phyloP scores from a whole-genome alignment of 805 yeast species.

The Lachancea kluyveri region DNA sequence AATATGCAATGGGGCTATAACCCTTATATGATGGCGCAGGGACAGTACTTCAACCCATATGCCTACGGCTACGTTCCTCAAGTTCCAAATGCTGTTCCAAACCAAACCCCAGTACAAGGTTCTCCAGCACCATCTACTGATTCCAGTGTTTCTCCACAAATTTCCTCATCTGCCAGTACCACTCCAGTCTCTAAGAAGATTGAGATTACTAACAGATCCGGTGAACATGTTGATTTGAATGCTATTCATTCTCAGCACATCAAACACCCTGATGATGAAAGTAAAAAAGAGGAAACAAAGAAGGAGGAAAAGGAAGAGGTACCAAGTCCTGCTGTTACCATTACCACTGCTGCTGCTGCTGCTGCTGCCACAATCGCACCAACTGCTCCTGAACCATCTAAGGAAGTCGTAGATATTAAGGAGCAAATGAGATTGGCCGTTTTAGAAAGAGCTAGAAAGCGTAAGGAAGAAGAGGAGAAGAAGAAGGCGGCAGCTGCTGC shows the following conservation, averaged over 20 bases:
- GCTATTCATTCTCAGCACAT: constrained; percentile 19
- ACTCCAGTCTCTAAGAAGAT: constrained; percentile 21
- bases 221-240: constrained; percentile 26
- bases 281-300: too few relatives aligned
- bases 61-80: constrained; percentile 9
- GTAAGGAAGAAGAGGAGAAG: constrained; percentile 26
- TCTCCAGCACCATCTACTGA: constrained; percentile 7
- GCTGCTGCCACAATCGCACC: constrained; percentile 2
- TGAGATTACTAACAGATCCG: constrained; percentile 30
- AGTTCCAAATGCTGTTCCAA: constrained; percentile 7
- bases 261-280: too few relatives aligned
- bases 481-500: constrained; percentile 14
- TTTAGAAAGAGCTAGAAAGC: constrained; percentile 24
- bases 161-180: neutral
- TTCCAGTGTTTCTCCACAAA: too few relatives aligned
- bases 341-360: constrained; percentile 2
- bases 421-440: constrained; percentile 24
- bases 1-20: constrained; percentile 26
- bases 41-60: constrained; percentile 6
- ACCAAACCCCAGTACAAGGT: constrained; percentile 1
- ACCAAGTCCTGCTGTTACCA: constrained; percentile 2
- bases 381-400: constrained; percentile 5
- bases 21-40: constrained; percentile 18
- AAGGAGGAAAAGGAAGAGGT: constrained; percentile 5
- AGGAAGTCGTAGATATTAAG: constrained; percentile 9